Percentiles rank a stretch among this genome's conserved stretches.
Evolutionary conservation across 441 rosid species (phyloP).

Genomic region (Eruca vesicaria): DNA sequence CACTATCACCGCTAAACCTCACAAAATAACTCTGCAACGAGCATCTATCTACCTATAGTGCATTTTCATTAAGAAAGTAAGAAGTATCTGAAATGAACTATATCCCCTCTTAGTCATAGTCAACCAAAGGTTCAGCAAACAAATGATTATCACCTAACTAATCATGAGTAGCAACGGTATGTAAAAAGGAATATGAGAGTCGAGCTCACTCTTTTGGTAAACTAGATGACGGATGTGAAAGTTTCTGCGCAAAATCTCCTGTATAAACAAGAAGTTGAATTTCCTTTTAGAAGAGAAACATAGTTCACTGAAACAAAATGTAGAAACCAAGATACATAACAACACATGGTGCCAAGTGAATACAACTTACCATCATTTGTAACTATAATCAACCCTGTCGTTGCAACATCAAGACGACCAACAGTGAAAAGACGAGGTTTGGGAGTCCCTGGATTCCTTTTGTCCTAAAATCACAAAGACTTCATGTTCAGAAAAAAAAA

Average conservation of each 20-base stretch:
- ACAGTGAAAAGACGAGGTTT: slow-evolving; percentile 92
- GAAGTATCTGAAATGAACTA: background rate
- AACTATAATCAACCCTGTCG: slow-evolving; percentile 75
- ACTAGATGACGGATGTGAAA: slow-evolving; percentile 86
- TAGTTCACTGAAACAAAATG: background rate
- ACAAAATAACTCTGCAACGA: background rate
- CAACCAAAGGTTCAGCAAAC: background rate
- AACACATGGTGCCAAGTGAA: background rate
- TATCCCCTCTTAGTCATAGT: background rate
- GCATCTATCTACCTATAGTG: background rate
- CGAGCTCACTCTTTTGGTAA: slow-evolving; percentile 74
- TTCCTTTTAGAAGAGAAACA: slow-evolving; percentile 16
- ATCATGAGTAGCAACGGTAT: background rate
- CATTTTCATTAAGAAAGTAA: background rate
- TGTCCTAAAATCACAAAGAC: slow-evolving; percentile 42
- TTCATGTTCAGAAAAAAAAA: background rate
- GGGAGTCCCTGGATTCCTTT: slow-evolving; percentile 65
- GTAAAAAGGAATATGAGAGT: slow-evolving; percentile 1
- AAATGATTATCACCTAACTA: background rate
- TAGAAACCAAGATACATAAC: slow-evolving; percentile 1
- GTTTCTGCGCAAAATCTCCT: slow-evolving; percentile 86
- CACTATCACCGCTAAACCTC: background rate
- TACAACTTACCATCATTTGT: slow-evolving; percentile 75
- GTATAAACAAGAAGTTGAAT: slow-evolving; percentile 28
- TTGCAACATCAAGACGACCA: slow-evolving; percentile 97